Conservation (phyloP, 1,139 yeast species). For the Protomyces inouyei region DNA sequence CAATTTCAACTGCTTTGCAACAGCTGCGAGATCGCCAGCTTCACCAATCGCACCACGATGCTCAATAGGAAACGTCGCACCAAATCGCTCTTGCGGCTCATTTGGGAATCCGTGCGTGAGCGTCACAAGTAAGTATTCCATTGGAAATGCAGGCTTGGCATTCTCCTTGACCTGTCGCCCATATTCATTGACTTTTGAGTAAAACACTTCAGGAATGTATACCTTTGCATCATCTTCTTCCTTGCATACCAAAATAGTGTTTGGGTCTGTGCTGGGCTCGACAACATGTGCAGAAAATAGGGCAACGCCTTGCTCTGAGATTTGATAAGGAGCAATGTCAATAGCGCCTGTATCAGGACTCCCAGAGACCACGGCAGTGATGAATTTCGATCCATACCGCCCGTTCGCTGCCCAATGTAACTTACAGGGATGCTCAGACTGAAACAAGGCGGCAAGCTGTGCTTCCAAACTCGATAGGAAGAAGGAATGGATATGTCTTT, state of each 20-base stretch:
- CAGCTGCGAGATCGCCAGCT: slow-evolving; percentile 58
- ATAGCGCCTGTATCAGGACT: slow-evolving; percentile 71
- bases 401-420: slow-evolving; percentile 66
- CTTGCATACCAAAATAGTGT: slow-evolving; percentile 73
- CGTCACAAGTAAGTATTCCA: slow-evolving; percentile 82
- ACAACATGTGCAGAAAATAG: slow-evolving; percentile 80
- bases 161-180: slow-evolving; percentile 78
- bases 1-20: slow-evolving; percentile 49
- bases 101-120: slow-evolving; percentile 86
- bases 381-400: slow-evolving; percentile 76
- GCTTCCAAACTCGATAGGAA: slow-evolving; percentile 83
- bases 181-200: slow-evolving; percentile 79
- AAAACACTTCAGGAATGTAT: slow-evolving; percentile 92
- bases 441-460: slow-evolving; percentile 77
- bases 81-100: slow-evolving; percentile 27
- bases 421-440: slow-evolving; percentile 58
- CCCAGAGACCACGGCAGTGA: slow-evolving; percentile 89
- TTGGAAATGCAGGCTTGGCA: slow-evolving; percentile 95
- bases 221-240: slow-evolving; percentile 53
- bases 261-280: slow-evolving; percentile 85
- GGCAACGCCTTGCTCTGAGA: slow-evolving; percentile 80
- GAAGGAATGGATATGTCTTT: slow-evolving; percentile 87
- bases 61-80: slow-evolving; percentile 31
- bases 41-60: slow-evolving; percentile 50
- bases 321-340: slow-evolving; percentile 88